Conservation (phyloP, 208 protist genomes). For the Spironucleus salmonicida region DNA sequence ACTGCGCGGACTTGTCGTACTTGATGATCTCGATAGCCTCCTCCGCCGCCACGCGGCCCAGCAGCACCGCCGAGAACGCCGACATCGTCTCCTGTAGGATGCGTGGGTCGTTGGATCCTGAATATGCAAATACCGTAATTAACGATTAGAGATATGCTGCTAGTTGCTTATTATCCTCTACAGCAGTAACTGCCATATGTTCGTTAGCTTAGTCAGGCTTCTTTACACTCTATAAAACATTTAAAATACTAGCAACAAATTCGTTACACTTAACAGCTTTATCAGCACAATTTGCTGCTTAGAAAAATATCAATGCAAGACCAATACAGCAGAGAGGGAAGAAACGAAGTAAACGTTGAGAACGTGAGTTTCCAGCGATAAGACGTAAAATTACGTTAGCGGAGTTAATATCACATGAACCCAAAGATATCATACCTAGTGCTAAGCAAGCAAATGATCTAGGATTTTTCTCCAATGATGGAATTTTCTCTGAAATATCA, state of each 20-base stretch:
- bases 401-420: not conserved
- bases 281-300: not conserved
- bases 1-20: not conserved
- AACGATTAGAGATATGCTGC: slow-evolving; percentile 9
- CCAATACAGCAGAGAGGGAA: slow-evolving; percentile 1
- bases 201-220: not conserved
- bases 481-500: not conserved
- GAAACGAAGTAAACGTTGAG: slow-evolving; percentile 1
- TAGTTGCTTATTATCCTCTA: slow-evolving; percentile 8
- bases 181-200: not conserved
- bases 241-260: not conserved
- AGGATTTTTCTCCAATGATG: slow-evolving; percentile 23
- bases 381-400: slow-evolving; percentile 4
- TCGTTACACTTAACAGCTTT: not conserved
- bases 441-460: slow-evolving; percentile 14
- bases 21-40: slow-evolving; percentile 17
- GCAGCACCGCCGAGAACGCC: not conserved
- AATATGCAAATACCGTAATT: slow-evolving; percentile 14
- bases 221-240: not conserved
- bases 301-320: not conserved
- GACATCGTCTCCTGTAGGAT: slow-evolving; percentile 8
- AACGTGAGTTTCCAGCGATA: slow-evolving; percentile 12
- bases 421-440: not conserved
- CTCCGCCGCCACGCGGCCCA: slow-evolving; percentile 13
- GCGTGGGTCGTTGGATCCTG: not conserved